phyloP scores from a whole-genome alignment of 345 rosid species.

The Aethionema arabicum region DNA sequence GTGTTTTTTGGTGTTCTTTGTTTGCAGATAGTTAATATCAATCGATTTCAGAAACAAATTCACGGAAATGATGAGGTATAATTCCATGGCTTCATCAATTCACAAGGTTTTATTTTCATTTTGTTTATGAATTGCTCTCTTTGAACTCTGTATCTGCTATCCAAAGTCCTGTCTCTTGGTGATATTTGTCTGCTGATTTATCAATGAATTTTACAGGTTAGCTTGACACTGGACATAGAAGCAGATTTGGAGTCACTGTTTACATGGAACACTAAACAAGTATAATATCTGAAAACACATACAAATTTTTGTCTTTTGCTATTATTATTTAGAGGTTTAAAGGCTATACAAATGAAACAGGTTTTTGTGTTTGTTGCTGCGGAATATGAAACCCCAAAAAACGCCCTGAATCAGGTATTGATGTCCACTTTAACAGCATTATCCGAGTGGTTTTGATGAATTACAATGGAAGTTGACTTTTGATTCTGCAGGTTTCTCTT shows the following conservation, averaged over 20 bases:
- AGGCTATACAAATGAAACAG: slow-evolving; percentile 34
- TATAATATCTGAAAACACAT: slow-evolving; percentile 27
- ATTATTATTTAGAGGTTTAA: slow-evolving; percentile 15
- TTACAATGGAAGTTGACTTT: not conserved
- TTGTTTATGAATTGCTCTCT: no score
- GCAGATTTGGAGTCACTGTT: slow-evolving; percentile 85
- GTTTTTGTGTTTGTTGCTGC: slow-evolving; percentile 84
- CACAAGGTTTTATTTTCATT: no score
- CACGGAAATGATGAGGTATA: no score
- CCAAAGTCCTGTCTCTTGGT: no score
- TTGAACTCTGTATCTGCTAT: no score
- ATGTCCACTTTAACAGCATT: not conserved
- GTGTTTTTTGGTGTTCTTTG: not conserved
- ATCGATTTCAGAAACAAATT: no score
- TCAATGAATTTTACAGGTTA: no score
- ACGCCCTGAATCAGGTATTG: slow-evolving; percentile 84
- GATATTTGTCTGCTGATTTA: no score
- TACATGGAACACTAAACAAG: slow-evolving; percentile 99
- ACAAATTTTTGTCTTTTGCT: not conserved
- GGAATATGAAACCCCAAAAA: slow-evolving; percentile 77
- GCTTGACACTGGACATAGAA: slow-evolving; percentile 69
- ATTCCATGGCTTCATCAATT: no score
- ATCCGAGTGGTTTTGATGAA: not conserved
- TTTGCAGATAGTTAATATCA: no score
- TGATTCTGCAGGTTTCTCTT: slow-evolving; percentile 61